phyloP scores from a whole-genome alignment of 2,329 filamentous ascomycete species.

The Ophiostoma fasciatum region DNA sequence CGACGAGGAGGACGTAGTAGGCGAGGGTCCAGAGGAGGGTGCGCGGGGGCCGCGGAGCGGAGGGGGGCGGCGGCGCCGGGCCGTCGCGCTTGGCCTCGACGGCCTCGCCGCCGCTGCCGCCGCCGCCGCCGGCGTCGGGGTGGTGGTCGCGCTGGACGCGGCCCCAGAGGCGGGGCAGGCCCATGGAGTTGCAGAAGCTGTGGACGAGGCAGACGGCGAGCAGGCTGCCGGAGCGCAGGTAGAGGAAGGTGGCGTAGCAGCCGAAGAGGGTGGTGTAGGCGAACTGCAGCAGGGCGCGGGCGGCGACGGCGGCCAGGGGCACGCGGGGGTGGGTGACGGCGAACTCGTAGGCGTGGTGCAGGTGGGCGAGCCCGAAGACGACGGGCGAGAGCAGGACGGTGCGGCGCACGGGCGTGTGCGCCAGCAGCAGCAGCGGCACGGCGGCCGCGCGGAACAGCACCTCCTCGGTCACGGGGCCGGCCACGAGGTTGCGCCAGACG shows the following conservation, averaged over 20 bases:
- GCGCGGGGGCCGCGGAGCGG: background rate
- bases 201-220: conserved; percentile 64
- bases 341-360: conserved; percentile 96
- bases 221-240: conserved; percentile 70
- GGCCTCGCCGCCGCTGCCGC: conserved; percentile 5
- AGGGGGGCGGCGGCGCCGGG: conserved; percentile 5
- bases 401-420: conserved; percentile 36
- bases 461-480: conserved; percentile 83
- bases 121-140: background rate
- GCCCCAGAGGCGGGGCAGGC: conserved; percentile 76
- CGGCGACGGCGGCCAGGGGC: conserved; percentile 44
- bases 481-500: conserved; percentile 74
- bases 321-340: conserved; percentile 62
- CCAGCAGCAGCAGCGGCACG: conserved; percentile 66
- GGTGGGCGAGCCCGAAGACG: conserved; percentile 83
- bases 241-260: conserved; percentile 82
- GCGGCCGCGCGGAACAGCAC: conserved; percentile 82
- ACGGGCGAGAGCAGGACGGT: conserved; percentile 75
- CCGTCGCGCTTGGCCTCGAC: no score
- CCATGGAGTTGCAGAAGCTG: conserved; percentile 84
- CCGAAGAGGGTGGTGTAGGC: conserved; percentile 86
- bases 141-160: conserved; percentile 36
- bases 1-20: conserved; percentile 66
- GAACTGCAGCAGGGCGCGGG: conserved; percentile 71
- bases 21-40: conserved; percentile 51